phyloP scores from a whole-genome alignment of 179 eudicot genomes.

The Beta lomatogona region DNA sequence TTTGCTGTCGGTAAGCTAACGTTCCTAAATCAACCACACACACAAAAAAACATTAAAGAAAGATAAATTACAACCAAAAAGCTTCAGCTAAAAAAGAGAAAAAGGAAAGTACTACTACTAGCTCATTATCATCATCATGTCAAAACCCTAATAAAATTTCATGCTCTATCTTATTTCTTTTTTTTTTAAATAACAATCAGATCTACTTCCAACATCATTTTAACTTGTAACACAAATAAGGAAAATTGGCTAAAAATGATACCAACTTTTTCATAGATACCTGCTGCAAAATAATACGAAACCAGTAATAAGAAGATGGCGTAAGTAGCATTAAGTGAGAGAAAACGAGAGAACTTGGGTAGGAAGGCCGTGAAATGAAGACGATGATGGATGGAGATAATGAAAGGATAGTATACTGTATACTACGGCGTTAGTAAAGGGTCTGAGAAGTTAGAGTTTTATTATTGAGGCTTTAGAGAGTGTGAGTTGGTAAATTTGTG shows the following conservation, averaged over 20 bases:
- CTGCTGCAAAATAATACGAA: not conserved
- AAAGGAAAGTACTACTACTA: not conserved
- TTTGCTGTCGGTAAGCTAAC: conserved; percentile 25
- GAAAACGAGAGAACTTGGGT: too few species aligned
- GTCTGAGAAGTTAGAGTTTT: not conserved
- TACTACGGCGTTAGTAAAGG: not conserved
- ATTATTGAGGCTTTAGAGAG: not conserved
- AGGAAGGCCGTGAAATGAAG: too few species aligned
- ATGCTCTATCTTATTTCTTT: not conserved
- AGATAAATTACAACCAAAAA: not conserved
- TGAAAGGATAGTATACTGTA: not conserved
- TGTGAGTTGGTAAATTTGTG: not conserved
- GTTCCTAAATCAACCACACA: not conserved
- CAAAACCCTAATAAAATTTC: conserved; percentile 21
- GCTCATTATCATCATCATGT: conserved; percentile 3
- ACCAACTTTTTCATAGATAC: too few species aligned
- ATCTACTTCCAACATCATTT: not conserved
- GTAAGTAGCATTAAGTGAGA: too few species aligned
- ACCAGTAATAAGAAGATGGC: too few species aligned
- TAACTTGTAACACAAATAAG: not conserved
- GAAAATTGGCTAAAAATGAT: not conserved
- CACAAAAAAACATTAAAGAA: not conserved
- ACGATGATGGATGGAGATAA: too few species aligned
- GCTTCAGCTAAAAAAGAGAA: not conserved
- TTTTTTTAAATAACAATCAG: not conserved